These are phyloP conservation scores for Ambrosiella beaveri DNA, from an alignment of 2,329 filamentous ascomycete genomes.

Conservation along the genomic window DNA sequence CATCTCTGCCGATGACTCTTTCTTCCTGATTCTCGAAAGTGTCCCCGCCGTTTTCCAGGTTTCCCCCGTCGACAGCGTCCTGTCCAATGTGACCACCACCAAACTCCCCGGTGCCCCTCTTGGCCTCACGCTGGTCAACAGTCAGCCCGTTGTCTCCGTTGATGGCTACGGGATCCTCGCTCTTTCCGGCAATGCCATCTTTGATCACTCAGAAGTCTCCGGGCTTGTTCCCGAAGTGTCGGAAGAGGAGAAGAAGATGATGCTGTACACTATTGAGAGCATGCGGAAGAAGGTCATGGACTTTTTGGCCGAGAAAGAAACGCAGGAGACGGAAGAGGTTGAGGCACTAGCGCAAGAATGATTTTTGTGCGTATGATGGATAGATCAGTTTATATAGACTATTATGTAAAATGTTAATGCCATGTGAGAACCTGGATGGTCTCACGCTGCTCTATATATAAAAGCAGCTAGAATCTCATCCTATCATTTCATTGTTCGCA, in stretches of 20 bases:
- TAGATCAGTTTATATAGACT: neutral
- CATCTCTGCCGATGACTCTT: conserved; percentile 17
- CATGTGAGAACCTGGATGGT: neutral
- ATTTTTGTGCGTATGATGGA: neutral
- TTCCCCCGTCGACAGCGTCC: conserved; percentile 34
- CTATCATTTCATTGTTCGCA: neutral
- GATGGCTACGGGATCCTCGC: conserved; percentile 14
- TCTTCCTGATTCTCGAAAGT: conserved; percentile 27
- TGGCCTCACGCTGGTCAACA: conserved; percentile 21
- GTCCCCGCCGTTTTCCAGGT: conserved; percentile 50
- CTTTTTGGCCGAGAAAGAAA: conserved; percentile 16
- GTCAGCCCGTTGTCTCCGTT: conserved; percentile 22
- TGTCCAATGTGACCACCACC: conserved; percentile 29
- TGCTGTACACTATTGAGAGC: conserved; percentile 30
- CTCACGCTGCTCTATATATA: neutral
- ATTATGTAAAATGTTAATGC: neutral
- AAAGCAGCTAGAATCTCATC: neutral
- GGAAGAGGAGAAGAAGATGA: conserved; percentile 23
- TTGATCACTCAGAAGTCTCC: conserved; percentile 16
- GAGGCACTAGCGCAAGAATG: neutral
- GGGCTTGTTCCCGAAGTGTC: conserved; percentile 20
- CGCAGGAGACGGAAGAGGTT: neutral
- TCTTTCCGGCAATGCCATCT: conserved; percentile 6
- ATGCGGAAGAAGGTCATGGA: conserved; percentile 27
- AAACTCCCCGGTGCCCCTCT: conserved; percentile 14